Conservation (phyloP, 352 stramenopile species). For the Phytopythium helicoides region DNA sequence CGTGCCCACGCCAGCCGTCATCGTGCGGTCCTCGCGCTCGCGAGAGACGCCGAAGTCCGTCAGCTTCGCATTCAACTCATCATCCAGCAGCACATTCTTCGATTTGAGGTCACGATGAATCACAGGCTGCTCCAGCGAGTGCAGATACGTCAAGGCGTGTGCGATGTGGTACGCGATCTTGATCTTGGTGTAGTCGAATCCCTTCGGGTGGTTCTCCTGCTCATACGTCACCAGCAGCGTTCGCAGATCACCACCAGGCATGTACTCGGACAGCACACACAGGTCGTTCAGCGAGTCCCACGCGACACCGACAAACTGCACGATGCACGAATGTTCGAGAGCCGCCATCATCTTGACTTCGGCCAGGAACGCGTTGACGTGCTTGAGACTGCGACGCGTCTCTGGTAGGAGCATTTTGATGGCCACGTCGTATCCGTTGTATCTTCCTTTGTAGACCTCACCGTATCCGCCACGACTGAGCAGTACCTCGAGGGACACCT, state of each 20-base stretch:
- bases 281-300: slow-evolving; percentile 28
- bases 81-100: too few relatives aligned
- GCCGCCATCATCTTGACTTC: slow-evolving; percentile 20
- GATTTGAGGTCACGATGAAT: too few relatives aligned
- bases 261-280: slow-evolving; percentile 29
- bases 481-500: slow-evolving; percentile 4
- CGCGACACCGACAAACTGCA: slow-evolving; percentile 20
- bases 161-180: too few relatives aligned
- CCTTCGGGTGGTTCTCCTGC: neutral
- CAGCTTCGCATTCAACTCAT: too few relatives aligned
- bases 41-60: too few relatives aligned
- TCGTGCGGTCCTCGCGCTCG: too few relatives aligned
- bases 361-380: slow-evolving; percentile 16
- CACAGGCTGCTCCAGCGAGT: too few relatives aligned
- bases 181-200: too few relatives aligned
- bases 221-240: slow-evolving; percentile 13
- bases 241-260: slow-evolving; percentile 29
- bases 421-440: slow-evolving; percentile 13
- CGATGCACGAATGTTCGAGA: slow-evolving; percentile 18
- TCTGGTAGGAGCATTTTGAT: slow-evolving; percentile 18
- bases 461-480: slow-evolving; percentile 22
- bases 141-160: too few relatives aligned
- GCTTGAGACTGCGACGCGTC: slow-evolving; percentile 8
- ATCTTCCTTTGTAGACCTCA: slow-evolving; percentile 21
- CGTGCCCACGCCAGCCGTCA: too few relatives aligned